Percentiles rank a stretch among this genome's conserved stretches.
Evolutionary conservation across 129 eudicot genomes (phyloP).

Genomic region (Helichrysum umbraculigerum): DNA sequence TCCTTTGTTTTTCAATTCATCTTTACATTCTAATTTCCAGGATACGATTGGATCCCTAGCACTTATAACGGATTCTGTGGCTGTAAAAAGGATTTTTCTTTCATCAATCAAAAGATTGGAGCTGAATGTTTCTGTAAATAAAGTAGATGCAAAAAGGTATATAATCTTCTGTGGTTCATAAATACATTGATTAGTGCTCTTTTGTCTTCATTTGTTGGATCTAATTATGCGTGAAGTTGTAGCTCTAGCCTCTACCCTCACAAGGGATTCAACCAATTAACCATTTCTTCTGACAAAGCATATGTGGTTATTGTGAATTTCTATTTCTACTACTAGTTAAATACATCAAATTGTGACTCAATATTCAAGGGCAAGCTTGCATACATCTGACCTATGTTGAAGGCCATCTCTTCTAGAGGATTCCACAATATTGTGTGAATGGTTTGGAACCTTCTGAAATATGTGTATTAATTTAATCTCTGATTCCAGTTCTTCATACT

Average conservation of each 20-base stretch:
- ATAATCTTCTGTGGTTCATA: not conserved
- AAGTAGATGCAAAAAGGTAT: constrained; percentile 56
- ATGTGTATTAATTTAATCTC: not conserved
- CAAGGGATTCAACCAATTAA: constrained; percentile 8
- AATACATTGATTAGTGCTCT: constrained; percentile 12
- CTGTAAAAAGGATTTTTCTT: constrained; percentile 47
- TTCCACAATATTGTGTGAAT: not conserved
- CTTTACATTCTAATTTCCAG: constrained; percentile 41
- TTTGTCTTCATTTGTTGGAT: constrained; percentile 16
- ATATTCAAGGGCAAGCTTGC: not conserved
- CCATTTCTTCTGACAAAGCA: not conserved
- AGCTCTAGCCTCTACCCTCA: not conserved
- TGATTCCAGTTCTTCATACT: not conserved
- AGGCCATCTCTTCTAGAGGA: too few species aligned
- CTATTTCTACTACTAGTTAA: not conserved
- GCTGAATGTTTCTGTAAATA: constrained; percentile 36
- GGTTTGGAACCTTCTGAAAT: constrained; percentile 4
- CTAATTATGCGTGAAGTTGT: constrained; percentile 13
- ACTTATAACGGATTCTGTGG: constrained; percentile 57
- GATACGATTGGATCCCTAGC: constrained; percentile 73
- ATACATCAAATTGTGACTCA: not conserved
- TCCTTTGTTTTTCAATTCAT: constrained; percentile 11
- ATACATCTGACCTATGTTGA: not conserved
- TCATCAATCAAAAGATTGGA: constrained; percentile 64
- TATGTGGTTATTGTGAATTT: not conserved